These are phyloP conservation scores for Monosporascus sp. DNA, from an alignment of 2,329 filamentous ascomycete genomes.

Conservation along the genomic window DNA sequence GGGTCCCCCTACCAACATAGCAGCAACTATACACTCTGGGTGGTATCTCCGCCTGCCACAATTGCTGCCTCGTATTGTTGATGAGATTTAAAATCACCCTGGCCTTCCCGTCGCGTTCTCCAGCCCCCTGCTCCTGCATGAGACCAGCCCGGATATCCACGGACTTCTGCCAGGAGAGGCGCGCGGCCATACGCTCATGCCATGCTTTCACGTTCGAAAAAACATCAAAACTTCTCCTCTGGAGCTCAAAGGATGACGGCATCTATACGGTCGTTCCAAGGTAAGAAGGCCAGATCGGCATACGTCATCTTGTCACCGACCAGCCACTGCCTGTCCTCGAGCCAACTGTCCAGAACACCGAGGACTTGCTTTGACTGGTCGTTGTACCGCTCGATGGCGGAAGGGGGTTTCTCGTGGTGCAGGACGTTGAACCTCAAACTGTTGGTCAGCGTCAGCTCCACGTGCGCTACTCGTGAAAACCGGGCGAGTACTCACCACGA, in stretches of 20 bases:
- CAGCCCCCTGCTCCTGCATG: slow-evolving; percentile 14
- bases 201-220: slow-evolving; percentile 12
- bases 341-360: slow-evolving; percentile 36
- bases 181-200: slow-evolving; percentile 13
- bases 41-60: neutral
- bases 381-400: slow-evolving; percentile 40
- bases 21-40: no score
- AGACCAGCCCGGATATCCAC: slow-evolving; percentile 7
- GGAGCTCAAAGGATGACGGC: neutral
- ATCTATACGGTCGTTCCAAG: slow-evolving; percentile 11
- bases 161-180: slow-evolving; percentile 9
- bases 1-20: no score
- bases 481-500: slow-evolving; percentile 2
- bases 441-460: neutral
- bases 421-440: slow-evolving; percentile 31
- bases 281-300: slow-evolving; percentile 16
- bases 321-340: slow-evolving; percentile 31
- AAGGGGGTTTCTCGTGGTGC: slow-evolving; percentile 37
- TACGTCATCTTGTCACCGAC: slow-evolving; percentile 35
- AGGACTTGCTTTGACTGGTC: slow-evolving; percentile 42
- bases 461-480: neutral
- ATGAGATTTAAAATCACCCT: slow-evolving; percentile 2
- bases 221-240: slow-evolving; percentile 9
- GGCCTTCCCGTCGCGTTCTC: slow-evolving; percentile 4
- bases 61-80: slow-evolving; percentile 4